Base-by-base conservation (phyloP, 768 basidiomycete species). In the Pisolithus microcarpus region DNA sequence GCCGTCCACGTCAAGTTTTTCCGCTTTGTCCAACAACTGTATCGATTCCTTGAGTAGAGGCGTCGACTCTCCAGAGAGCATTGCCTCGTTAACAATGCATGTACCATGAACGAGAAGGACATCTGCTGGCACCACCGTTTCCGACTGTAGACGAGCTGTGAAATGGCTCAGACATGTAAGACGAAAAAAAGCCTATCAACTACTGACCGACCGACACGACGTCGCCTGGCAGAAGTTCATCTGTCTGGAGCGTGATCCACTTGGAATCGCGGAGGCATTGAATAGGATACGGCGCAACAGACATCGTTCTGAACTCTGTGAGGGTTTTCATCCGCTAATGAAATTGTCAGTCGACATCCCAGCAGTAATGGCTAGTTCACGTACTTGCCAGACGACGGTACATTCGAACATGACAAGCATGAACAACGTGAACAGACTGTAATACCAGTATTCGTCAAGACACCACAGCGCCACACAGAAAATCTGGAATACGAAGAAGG, bases 391-490 rank as follows among this genome's bases (percentile, higher is more conserved):
- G 28, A 98, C 95, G 21, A 96, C 93, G 1, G 96, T 98, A 70
- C 94, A 98, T 70, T 99, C 96, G 64, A 99, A 99, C 56, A 96
- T 87, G 43, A 99, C 72, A 34, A 99, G 76, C 96, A 99, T 99
- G 79, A 99, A 97, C 23, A 94, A 75, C 2, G 96, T 98, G 72
- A 99, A 99, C 38, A 99, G 67, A 50, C 88, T 87, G 75, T 97
- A 99, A 67, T 96, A 97, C 94, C 93, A 97, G 67, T 98, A 99
- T 65, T 98, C 96, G 61, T 99, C 96, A 60, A 99, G 69, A 64
- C 88, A 91, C 96, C 96, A 99, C 9, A 99, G 73, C 0, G 90
- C 92, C 1, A 97, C 96, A 56, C 96, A 98, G 70, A 99, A 98
- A 16, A 98, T 71, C 70, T 99, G 96, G 70, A 99, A 99, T 24